Evolutionary conservation across 2,329 filamentous ascomycete genomes (phyloP).

Genomic region (Pezizomycotina sp.): DNA sequence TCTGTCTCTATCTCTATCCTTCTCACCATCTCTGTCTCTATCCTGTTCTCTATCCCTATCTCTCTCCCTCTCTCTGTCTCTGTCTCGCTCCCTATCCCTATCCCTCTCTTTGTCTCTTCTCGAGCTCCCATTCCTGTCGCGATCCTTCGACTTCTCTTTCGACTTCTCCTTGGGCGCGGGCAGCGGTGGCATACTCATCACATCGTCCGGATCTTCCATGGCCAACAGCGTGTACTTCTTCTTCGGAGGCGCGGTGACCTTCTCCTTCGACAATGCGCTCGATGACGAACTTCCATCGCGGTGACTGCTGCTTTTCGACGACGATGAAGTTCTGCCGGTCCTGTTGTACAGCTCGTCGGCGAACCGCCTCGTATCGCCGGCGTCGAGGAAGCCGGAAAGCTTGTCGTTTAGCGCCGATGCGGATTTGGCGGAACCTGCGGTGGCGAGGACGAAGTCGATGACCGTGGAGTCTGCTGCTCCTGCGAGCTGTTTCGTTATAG

Average conservation of each 20-base stretch:
- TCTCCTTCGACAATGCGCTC: constrained; percentile 12
- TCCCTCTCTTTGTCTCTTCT: constrained; percentile 31
- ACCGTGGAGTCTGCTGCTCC: constrained; percentile 41
- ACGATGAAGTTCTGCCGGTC: too few relatives aligned
- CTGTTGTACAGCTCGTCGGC: constrained; percentile 25
- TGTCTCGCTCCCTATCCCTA: constrained; percentile 28
- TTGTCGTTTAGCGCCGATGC: constrained; percentile 35
- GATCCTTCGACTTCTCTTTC: constrained; percentile 31
- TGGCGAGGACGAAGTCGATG: constrained; percentile 41
- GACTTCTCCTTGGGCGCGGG: constrained; percentile 32
- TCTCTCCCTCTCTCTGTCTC: constrained; percentile 23
- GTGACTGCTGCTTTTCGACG: constrained; percentile 16
- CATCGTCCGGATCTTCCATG: constrained; percentile 49
- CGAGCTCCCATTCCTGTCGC: constrained; percentile 20
- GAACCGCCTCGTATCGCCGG: constrained; percentile 29
- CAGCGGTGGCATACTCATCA: constrained; percentile 20
- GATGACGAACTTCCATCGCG: constrained; percentile 6
- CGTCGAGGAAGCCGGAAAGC: constrained; percentile 38
- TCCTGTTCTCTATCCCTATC: constrained; percentile 13
- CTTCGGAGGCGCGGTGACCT: too few relatives aligned
- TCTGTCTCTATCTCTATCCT: constrained; percentile 27
- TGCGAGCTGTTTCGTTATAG: constrained; percentile 29
- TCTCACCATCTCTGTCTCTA: constrained; percentile 12
- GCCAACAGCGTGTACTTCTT: constrained; percentile 52
- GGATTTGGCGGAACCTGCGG: constrained; percentile 37